Evolutionary conservation across 1,284 basidiomycete species (phyloP), one percentile per base, ranked within the genome.

Genomic region (Fomitiporia mediterranea): DNA sequence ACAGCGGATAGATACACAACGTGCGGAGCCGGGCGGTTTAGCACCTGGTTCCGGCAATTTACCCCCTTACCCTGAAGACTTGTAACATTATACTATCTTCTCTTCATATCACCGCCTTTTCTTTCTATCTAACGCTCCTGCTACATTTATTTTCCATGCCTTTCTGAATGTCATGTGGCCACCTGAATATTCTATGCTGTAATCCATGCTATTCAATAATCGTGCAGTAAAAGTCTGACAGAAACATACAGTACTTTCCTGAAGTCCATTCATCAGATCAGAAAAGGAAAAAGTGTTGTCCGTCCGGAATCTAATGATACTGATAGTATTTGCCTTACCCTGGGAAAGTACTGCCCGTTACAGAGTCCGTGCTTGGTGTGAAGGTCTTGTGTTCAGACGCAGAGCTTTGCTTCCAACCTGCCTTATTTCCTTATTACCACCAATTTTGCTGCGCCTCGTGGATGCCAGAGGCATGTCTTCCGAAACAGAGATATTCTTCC

Each of bases 401-500:
- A 21, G 30, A 4, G 17, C 6, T 40, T 15, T 40, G 15, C 28
- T 8, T 27, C 28, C 23, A 4, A 25, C 23, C 17, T 27, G 43
- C 43, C 3, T 13, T 46, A 9, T 39, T 8, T 30, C 23, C 40
- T 6, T 51, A 6, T 40, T 40, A 30, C 25, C 25, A 30, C 44
- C 30, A 30, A 17, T 37, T n/a, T 17, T 13, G 23, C 50, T 25
- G 8, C 8, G n/a, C 50, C 48, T 38, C 27, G 3, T 19, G 21
- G 4, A 17, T 2, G 17, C 30, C 21, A 30, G 40, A 44, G 25
- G 19, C 19, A 59, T 59, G 57, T 47, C 57, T 46, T 55, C 57
- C 32, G 56, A 57, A 34, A 86, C 86, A 34, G 78, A 83, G 60
- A 73, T 90, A 46, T 80, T 77, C 71, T 78, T 94, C 11, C 91